Evolutionary conservation across 2,329 filamentous ascomycete species (phyloP), one percentile per base, ranked within the genome.

Genomic region (Fusarium sp.): DNA sequence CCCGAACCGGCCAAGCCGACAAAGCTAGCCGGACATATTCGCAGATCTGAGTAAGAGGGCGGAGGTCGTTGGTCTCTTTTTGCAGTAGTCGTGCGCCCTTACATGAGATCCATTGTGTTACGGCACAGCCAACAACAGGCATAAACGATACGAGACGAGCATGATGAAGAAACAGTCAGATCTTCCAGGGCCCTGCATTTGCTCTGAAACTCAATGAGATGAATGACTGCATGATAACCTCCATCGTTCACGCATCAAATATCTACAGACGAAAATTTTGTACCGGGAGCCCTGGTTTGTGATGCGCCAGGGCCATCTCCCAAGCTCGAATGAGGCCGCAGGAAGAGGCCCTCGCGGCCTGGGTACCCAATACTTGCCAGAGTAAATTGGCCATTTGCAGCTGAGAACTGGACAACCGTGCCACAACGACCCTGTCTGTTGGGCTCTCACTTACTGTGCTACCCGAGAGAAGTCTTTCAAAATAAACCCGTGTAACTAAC

Each of bases 1-100:
- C 62, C 71, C 64, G 41, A 64, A 73, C 77, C 64, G 72, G 67
- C 66, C 64, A 76, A 73, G 61, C 64, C 69, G 67, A 71, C 69
- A 64, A 58, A 33, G 50, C 65, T 59, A 64, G 48, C 27, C 61
- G 65, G 65, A 57, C 58, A 70, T 54, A 31, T 71, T 65, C 71
- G 61, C 52, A 67, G 67, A 59, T 68, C 54, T 67, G 43, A n/a
- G 48, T 31, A 57, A 59, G 31, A 67, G 59, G 52, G 57, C 50
- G 64, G 60, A 67, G 67, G 27, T 43, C 69, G 67, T 68, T 52
- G 43, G 56, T 58, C 45, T 61, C 59, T 60, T 35, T 65, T 41
- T 64, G 54, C 48, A 71, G 57, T 10, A 31, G 64, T 56, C 64
- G 69, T 67, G 64, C 67, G 65, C 31, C 58, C 39, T 43, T 31